phyloP scores from a whole-genome alignment of 768 basidiomycete genomes.

The Lentinula guzmanii region DNA sequence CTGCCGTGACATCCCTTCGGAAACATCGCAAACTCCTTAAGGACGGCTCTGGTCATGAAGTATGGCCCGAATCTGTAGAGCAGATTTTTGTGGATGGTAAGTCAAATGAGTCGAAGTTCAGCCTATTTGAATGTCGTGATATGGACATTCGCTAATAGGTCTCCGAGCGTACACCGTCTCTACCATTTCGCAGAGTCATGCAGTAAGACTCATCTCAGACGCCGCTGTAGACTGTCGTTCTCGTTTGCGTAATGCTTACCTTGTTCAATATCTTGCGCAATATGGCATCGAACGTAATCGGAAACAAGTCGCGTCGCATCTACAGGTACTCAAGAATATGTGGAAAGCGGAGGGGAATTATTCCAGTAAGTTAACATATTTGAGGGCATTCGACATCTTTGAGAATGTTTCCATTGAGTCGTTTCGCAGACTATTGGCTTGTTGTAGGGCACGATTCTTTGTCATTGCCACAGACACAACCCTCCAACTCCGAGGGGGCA shows the following conservation, averaged over 20 bases:
- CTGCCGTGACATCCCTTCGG: too few species aligned
- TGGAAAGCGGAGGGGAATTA: slow-evolving; percentile 60
- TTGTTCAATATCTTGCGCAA: slow-evolving; percentile 74
- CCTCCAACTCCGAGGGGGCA: neutral
- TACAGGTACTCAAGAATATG: slow-evolving; percentile 81
- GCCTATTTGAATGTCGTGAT: neutral
- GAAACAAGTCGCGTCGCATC: slow-evolving; percentile 88
- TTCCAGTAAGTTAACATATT: slow-evolving; percentile 39
- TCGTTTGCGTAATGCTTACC: slow-evolving; percentile 79
- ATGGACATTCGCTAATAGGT: slow-evolving; percentile 31
- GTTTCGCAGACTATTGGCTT: slow-evolving; percentile 9
- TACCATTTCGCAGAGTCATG: slow-evolving; percentile 56
- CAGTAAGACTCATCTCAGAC: neutral
- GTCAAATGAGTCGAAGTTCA: slow-evolving; percentile 1
- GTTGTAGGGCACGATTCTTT: neutral
- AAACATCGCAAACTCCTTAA: too few species aligned
- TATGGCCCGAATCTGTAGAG: slow-evolving; percentile 80
- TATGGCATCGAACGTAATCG: slow-evolving; percentile 68
- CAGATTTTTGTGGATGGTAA: slow-evolving; percentile 71
- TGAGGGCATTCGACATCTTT: neutral
- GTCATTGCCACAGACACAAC: neutral
- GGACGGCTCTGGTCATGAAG: too few species aligned
- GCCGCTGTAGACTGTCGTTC: slow-evolving; percentile 47
- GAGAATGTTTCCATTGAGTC: slow-evolving; percentile 7
- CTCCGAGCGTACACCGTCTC: slow-evolving; percentile 75